Conservation (phyloP, 1,139 yeast species). For the Protomyces gravidus region DNA sequence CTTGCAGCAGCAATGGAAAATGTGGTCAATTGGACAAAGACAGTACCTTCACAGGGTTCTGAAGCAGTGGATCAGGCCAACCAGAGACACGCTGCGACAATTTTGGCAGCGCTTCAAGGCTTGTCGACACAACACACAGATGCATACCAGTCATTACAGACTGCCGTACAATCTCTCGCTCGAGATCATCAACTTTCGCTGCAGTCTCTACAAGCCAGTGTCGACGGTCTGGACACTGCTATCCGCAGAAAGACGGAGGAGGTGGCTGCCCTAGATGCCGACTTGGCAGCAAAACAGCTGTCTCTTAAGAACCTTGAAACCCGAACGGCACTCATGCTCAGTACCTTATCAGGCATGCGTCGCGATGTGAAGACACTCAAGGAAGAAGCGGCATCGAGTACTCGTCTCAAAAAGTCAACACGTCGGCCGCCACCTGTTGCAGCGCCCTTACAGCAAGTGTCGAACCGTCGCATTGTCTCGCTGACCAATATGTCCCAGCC, state of each 20-base stretch:
- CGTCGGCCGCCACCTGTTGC: constrained; percentile 4
- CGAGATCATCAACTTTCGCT: not conserved
- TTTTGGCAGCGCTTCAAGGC: not conserved
- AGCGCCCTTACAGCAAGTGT: constrained; percentile 6
- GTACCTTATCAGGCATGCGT: not conserved
- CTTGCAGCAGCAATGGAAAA: no score
- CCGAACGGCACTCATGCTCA: constrained; percentile 4
- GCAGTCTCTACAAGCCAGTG: not conserved
- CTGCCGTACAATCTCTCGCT: not conserved
- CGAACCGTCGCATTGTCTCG: constrained; percentile 21
- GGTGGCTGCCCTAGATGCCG: not conserved
- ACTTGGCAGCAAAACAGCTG: not conserved
- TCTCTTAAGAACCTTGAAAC: not conserved
- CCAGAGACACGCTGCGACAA: not conserved
- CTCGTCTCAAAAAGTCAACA: constrained; percentile 2
- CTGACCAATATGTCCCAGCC: constrained; percentile 18
- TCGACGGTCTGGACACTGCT: not conserved
- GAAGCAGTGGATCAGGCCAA: not conserved
- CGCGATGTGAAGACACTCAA: not conserved
- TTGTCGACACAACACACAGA: not conserved
- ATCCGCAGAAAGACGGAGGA: not conserved
- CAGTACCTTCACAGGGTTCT: not conserved
- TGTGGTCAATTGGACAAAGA: not conserved
- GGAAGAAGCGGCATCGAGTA: not conserved
- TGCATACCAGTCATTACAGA: not conserved